Evolutionary conservation across 2,329 filamentous ascomycete species (phyloP).

Genomic region (Penicillium sp.): DNA sequence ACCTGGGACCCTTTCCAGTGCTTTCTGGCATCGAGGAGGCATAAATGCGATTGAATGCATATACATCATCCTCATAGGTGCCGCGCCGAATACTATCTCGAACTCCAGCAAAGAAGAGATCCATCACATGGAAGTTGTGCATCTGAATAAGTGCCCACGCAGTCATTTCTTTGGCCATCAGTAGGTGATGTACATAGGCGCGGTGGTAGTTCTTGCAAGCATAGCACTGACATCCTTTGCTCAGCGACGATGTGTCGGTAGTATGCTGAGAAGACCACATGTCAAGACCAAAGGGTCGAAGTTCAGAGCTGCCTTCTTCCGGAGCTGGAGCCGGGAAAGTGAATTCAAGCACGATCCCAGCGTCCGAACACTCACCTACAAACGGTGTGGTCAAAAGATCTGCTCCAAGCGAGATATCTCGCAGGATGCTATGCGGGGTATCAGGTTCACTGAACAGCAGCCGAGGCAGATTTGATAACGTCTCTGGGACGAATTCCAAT

Average conservation of each 20-base stretch:
- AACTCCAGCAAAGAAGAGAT: constrained; percentile 71
- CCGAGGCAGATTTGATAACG: constrained; percentile 66
- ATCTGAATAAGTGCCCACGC: constrained; percentile 91
- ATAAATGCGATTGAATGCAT: constrained; percentile 67
- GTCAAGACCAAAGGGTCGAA: constrained; percentile 67
- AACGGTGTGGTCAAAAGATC: constrained; percentile 81
- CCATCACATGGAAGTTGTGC: constrained; percentile 79
- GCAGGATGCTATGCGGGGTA: constrained; percentile 75
- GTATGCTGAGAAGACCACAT: constrained; percentile 70
- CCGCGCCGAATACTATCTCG: constrained; percentile 62
- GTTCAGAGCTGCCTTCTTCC: constrained; percentile 15
- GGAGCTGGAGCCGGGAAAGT: constrained; percentile 59
- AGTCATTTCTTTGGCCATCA: constrained; percentile 92
- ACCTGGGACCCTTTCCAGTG: constrained; percentile 75
- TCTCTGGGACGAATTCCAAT: constrained; percentile 64
- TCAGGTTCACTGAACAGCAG: constrained; percentile 70
- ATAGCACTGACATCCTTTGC: constrained; percentile 72
- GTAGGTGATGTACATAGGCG: constrained; percentile 84
- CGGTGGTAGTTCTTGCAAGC: constrained; percentile 80
- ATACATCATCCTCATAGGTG: constrained; percentile 57
- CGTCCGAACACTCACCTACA: constrained; percentile 72
- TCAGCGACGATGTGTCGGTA: constrained; percentile 63
- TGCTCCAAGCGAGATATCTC: constrained; percentile 72
- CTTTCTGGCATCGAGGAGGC: constrained; percentile 70
- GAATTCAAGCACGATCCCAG: constrained; percentile 82